These are phyloP conservation scores for Trichoderma breve DNA, from an alignment of 2,329 filamentous ascomycete species.

Conservation along the genomic window DNA sequence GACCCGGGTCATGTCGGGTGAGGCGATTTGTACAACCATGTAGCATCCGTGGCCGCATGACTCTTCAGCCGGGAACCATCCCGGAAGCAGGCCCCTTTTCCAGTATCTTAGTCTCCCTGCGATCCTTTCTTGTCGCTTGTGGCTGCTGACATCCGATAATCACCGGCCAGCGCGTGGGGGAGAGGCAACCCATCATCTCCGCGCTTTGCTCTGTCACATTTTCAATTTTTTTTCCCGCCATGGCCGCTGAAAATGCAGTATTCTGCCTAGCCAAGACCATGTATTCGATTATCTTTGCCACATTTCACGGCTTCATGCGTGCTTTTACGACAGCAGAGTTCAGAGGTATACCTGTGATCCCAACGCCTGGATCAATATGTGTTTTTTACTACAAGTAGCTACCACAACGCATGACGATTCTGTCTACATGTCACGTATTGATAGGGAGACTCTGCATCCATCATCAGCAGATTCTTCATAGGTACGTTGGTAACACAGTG, in stretches of 20 bases:
- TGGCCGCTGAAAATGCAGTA: neutral
- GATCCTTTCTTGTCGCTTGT: neutral
- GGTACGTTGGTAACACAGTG: neutral
- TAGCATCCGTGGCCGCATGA: neutral
- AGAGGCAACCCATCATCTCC: neutral
- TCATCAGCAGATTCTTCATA: neutral
- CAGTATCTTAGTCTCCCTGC: neutral
- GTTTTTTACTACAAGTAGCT: neutral
- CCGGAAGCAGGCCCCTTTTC: neutral
- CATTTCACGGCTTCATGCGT: neutral
- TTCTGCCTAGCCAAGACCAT: neutral
- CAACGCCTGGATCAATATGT: neutral
- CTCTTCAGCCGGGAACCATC: neutral
- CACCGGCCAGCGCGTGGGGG: constrained; percentile 3
- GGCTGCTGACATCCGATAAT: neutral
- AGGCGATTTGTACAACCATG: neutral
- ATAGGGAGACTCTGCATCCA: neutral
- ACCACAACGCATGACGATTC: neutral
- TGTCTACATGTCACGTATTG: neutral
- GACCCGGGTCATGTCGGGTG: neutral
- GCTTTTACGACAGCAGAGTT: neutral
- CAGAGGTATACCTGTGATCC: neutral
- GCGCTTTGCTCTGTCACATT: neutral
- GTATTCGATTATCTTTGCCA: neutral
- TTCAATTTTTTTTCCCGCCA: neutral